A percentile compares a stretch with the other conserved stretches of the same genome.
Evolutionary conservation across 129 eudicot genomes (phyloP).

Genomic region (Dittrichia graveolens): DNA sequence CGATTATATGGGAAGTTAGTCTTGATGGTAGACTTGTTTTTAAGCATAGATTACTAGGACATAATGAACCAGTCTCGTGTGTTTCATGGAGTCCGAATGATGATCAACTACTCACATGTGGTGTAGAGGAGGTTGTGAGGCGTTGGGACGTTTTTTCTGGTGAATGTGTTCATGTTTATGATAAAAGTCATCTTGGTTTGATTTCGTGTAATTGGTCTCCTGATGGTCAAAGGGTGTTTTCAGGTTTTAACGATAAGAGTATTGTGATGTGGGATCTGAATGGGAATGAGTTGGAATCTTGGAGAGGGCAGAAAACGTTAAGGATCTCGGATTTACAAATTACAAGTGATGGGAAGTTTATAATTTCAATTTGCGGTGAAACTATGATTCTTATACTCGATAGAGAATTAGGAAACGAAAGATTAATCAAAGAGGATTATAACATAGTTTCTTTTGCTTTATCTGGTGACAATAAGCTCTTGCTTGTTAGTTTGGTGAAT

Average conservation of each 20-base stretch:
- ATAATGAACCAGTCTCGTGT: conserved; percentile 23
- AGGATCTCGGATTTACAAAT: conserved; percentile 34
- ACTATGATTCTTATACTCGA: conserved; percentile 30
- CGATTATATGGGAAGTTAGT: conserved; percentile 39
- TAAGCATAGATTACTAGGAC: conserved; percentile 40
- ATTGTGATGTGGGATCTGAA: conserved; percentile 47
- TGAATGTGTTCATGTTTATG: conserved; percentile 32
- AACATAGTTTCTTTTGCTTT: conserved; percentile 40
- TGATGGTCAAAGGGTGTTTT: conserved; percentile 36
- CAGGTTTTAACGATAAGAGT: conserved; percentile 38
- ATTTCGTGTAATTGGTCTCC: conserved; percentile 48
- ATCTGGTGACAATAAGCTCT: conserved; percentile 42
- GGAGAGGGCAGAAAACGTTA: conserved; percentile 22
- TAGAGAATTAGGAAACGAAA: conserved; percentile 30
- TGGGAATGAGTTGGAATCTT: conserved; percentile 37
- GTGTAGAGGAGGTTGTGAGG: conserved; percentile 35
- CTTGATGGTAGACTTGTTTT: conserved; percentile 18
- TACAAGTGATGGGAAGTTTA: conserved; percentile 31
- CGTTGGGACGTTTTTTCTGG: conserved; percentile 47
- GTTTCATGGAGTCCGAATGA: conserved; percentile 54
- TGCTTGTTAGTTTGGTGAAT: conserved; percentile 43
- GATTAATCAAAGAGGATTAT: conserved; percentile 26
- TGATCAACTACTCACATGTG: conserved; percentile 44
- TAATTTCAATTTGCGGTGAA: conserved; percentile 32
- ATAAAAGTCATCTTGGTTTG: conserved; percentile 19